Base-by-base conservation (phyloP, 2,329 filamentous ascomycete genomes). In the Pestalotiopsis sp. region DNA sequence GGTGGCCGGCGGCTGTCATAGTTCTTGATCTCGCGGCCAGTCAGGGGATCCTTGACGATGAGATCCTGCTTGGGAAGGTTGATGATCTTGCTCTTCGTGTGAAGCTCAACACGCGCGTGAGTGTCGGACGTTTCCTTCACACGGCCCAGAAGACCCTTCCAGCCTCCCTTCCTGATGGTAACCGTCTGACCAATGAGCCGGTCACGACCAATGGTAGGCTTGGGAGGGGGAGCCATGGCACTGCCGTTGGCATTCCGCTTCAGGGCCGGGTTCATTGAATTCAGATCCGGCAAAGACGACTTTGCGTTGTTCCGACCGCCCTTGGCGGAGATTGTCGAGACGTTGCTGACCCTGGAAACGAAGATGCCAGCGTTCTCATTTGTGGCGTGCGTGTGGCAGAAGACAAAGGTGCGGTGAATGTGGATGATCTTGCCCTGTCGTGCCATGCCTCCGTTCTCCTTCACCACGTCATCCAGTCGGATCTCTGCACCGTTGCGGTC, bases 401-500 rank as follows among this genome's bases (percentile, higher is more conserved):
- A 99, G 20, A 98, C 88, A 77, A 91, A 97, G n/a, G 93, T 94
- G 64, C 96, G 91, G 80, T 98, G 92, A 68, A 99, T 95, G 80
- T 98, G 95, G 68, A 97, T 88, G 73, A 99, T 97, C 73, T 93
- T 93, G 73, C 96, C 96, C 74, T 92, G 90, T 67, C 94, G 91
- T 73, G 92, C 89, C 81, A 97, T 94, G 41, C 95, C 96, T 23
- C 92, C 91, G 70, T 91, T 89, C 80, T 99, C 96, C 75, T 95
- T 95, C 69, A 99, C 93, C 1, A 94, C 95, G 78, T 99, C 96
- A 68, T 97, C 95, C 17, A 91, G 85, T 69, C 94, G 90, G 72
- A 99, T 97, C 79, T 99, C 96, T 17, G 95, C 94, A 13, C 96
- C 95, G 75, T 95, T 94, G 68, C 94, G 90, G 78, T 99, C 96